Conservation (phyloP, 768 basidiomycete genomes). For the Nidularia sp. region DNA sequence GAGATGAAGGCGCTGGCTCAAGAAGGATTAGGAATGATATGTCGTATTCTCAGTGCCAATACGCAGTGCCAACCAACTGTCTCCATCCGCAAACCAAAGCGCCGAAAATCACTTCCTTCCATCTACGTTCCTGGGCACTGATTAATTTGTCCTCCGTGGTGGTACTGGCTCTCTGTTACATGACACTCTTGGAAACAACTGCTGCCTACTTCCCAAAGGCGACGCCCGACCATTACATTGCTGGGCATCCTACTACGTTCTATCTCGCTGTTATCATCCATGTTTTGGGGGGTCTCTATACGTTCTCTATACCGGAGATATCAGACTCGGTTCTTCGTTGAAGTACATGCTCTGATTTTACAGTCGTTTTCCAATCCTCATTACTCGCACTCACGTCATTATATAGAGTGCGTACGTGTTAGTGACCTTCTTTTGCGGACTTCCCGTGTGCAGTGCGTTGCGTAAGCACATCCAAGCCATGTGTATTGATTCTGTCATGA, state of each 20-base stretch:
- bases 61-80: neutral
- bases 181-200: slow-evolving; percentile 14
- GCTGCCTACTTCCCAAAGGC: slow-evolving; percentile 18
- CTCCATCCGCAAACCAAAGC: slow-evolving; percentile 43
- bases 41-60: slow-evolving; percentile 10
- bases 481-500: slow-evolving; percentile 79
- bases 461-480: slow-evolving; percentile 57
- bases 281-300: slow-evolving; percentile 43
- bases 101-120: slow-evolving; percentile 58
- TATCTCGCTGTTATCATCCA: slow-evolving; percentile 32
- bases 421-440: slow-evolving; percentile 46
- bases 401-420: slow-evolving; percentile 48
- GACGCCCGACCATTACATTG: slow-evolving; percentile 14
- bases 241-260: slow-evolving; percentile 13
- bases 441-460: slow-evolving; percentile 50
- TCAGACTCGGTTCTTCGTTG: slow-evolving; percentile 34
- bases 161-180: slow-evolving; percentile 22
- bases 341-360: slow-evolving; percentile 17
- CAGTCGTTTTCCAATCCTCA: neutral
- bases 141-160: slow-evolving; percentile 9
- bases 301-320: slow-evolving; percentile 46
- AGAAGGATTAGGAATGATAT: slow-evolving; percentile 75
- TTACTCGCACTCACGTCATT: neutral
- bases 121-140: slow-evolving; percentile 24
- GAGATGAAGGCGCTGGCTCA: slow-evolving; percentile 81